A percentile compares a stretch with the other conserved stretches of the same genome.
These are phyloP conservation scores for Pseudocercospora fijiensis DNA, from an alignment of 2,329 filamentous ascomycete genomes.

Conservation along the genomic window DNA sequence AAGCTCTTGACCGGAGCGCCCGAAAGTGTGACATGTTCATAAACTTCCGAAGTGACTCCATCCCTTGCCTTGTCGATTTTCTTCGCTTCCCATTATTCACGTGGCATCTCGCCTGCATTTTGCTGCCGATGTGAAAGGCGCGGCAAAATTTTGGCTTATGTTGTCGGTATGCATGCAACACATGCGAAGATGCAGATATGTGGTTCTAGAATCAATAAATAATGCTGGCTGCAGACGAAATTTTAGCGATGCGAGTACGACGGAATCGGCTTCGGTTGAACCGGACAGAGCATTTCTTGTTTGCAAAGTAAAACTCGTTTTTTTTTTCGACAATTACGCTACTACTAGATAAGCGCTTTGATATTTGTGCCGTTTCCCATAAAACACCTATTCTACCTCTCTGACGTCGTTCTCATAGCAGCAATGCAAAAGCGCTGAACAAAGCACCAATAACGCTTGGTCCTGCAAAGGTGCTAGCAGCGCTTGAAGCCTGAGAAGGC, in stretches of 20 bases:
- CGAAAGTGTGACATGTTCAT: conserved; percentile 2
- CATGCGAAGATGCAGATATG: not conserved
- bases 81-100: not conserved
- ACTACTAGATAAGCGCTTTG: not conserved
- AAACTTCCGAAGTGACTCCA: not conserved
- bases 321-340: not conserved
- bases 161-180: not conserved
- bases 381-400: not conserved
- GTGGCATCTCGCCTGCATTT: not conserved
- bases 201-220: too few relatives aligned
- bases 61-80: not conserved
- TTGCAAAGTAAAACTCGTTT: too few relatives aligned
- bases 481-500: not conserved
- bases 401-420: not conserved
- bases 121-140: not conserved
- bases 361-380: not conserved
- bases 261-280: not conserved
- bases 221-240: too few relatives aligned
- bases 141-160: not conserved
- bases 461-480: not conserved
- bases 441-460: not conserved
- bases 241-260: too few relatives aligned
- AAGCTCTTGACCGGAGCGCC: not conserved
- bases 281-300: not conserved
- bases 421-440: not conserved